Evolutionary conservation across 768 basidiomycete species (phyloP).

Genomic region (Lactarius sp.): DNA sequence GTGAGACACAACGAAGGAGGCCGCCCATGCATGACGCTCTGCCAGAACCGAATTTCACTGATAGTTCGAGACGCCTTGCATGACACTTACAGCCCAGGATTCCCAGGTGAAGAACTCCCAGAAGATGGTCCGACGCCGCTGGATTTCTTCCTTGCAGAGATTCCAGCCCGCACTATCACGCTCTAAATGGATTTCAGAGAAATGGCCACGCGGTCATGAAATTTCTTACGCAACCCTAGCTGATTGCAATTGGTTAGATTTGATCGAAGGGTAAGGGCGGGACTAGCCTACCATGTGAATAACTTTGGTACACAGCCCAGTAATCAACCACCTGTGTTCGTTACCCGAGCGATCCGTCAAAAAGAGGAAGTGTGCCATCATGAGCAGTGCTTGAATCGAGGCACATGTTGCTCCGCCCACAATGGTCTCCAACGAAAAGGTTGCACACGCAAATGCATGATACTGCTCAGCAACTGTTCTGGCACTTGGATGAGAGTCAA

Average conservation of each 20-base stretch:
- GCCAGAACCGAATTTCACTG: neutral
- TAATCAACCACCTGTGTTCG: constrained; percentile 47
- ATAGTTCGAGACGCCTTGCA: neutral
- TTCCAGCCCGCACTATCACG: constrained; percentile 49
- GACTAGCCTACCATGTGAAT: constrained; percentile 41
- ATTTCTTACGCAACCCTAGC: constrained; percentile 50
- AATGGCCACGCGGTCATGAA: neutral
- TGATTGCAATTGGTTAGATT: constrained; percentile 26
- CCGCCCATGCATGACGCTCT: constrained; percentile 49
- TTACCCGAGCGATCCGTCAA: constrained; percentile 40
- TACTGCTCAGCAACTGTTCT: constrained; percentile 38
- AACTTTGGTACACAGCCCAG: constrained; percentile 40
- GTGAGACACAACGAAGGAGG: constrained; percentile 44
- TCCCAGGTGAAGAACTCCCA: constrained; percentile 53
- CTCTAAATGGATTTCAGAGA: constrained; percentile 34
- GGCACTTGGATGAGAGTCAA: constrained; percentile 36
- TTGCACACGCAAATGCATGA: constrained; percentile 45
- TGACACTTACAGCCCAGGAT: constrained; percentile 34
- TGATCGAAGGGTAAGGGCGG: neutral
- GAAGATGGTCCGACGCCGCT: constrained; percentile 44
- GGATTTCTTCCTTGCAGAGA: constrained; percentile 41
- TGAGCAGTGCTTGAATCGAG: constrained; percentile 45
- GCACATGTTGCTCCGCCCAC: constrained; percentile 41
- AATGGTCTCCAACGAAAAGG: constrained; percentile 44
- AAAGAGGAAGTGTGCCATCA: constrained; percentile 41